Evolutionary conservation across 1,284 basidiomycete genomes (phyloP).

Genomic region (Phellinidium pouzarii): DNA sequence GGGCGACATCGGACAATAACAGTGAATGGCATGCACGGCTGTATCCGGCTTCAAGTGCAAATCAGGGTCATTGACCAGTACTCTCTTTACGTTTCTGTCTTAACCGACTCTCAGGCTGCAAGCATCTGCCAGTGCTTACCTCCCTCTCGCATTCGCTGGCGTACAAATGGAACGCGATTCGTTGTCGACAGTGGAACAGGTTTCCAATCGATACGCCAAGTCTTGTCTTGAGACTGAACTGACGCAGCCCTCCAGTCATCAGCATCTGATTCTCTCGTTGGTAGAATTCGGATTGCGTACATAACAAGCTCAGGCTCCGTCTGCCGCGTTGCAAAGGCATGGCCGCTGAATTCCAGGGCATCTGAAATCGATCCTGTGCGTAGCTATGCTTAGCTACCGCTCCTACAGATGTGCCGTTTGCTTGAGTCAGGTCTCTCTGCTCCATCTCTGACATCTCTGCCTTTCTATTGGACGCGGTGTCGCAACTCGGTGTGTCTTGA

Average conservation of each 20-base stretch:
- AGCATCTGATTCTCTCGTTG: neutral
- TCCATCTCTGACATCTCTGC: neutral
- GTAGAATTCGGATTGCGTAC: neutral
- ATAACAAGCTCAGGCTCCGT: neutral
- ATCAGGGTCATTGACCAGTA: neutral
- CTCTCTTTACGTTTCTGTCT: conserved; percentile 1
- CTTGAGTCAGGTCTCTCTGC: neutral
- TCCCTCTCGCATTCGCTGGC: too few relatives aligned
- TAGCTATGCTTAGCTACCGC: neutral
- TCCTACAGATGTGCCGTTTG: neutral
- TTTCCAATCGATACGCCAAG: neutral
- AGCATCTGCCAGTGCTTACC: too few relatives aligned
- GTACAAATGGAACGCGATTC: neutral
- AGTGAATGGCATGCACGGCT: too few relatives aligned
- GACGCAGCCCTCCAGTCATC: neutral
- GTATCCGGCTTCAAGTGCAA: neutral
- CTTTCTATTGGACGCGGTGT: neutral
- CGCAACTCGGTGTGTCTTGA: too few relatives aligned
- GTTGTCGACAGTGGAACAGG: neutral
- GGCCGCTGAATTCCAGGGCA: neutral
- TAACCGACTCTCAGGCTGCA: neutral
- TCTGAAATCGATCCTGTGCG: neutral
- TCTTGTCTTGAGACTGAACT: neutral
- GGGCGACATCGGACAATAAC: too few relatives aligned
- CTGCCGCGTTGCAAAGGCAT: conserved; percentile 18